Evolutionary conservation across 768 basidiomycete genomes (phyloP).

Genomic region (Pleurotus tuber-regium): DNA sequence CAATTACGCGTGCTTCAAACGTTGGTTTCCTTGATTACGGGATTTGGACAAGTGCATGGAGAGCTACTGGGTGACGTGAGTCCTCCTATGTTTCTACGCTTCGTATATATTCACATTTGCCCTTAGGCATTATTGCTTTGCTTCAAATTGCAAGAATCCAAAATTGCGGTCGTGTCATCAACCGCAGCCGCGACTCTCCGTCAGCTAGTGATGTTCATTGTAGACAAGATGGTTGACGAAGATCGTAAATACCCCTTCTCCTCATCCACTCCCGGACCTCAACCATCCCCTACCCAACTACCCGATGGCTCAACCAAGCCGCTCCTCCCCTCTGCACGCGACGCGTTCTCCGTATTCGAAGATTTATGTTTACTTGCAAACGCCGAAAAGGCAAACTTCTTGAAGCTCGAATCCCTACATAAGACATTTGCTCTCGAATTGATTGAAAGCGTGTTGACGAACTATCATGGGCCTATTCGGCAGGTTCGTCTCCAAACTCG

Average conservation of each 20-base stretch:
- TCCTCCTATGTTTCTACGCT: slow-evolving; percentile 13
- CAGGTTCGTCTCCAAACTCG: too few relatives aligned
- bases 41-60: slow-evolving; percentile 81
- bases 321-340: slow-evolving; percentile 74
- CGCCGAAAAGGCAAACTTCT: slow-evolving; percentile 74
- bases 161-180: slow-evolving; percentile 94
- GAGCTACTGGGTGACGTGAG: slow-evolving; percentile 77
- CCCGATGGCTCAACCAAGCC: slow-evolving; percentile 65
- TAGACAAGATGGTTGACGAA: slow-evolving; percentile 89
- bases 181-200: slow-evolving; percentile 96
- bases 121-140: slow-evolving; percentile 83
- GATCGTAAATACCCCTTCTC: slow-evolving; percentile 45
- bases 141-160: slow-evolving; percentile 93
- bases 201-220: slow-evolving; percentile 96
- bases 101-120: slow-evolving; percentile 4
- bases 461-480: slow-evolving; percentile 84
- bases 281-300: too few relatives aligned
- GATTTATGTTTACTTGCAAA: slow-evolving; percentile 90
- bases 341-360: slow-evolving; percentile 87
- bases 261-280: slow-evolving; percentile 31
- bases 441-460: slow-evolving; percentile 94
- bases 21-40: slow-evolving; percentile 85
- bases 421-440: slow-evolving; percentile 97
- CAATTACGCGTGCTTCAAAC: slow-evolving; percentile 94
- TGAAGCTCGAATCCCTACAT: slow-evolving; percentile 78